These are phyloP conservation scores for Triticum dicoccoides DNA, from an alignment of 176 grass and related monocot genomes.

Conservation along the genomic window DNA sequence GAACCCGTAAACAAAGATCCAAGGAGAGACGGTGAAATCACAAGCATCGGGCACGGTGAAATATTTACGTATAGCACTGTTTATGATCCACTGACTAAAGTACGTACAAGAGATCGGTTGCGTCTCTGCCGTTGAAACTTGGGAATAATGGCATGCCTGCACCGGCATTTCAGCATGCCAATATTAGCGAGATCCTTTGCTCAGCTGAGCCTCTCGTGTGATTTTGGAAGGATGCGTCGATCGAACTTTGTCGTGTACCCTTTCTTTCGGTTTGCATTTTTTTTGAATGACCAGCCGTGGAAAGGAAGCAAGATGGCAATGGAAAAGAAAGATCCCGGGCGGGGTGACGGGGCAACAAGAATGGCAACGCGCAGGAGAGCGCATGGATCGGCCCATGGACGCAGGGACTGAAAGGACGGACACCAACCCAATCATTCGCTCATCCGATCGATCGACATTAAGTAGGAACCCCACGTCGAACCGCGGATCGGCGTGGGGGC, in stretches of 20 bases:
- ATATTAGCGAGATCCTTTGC: background rate
- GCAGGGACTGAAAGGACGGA: background rate
- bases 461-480: background rate
- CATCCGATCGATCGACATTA: background rate
- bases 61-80: background rate
- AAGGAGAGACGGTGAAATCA: background rate
- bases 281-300: background rate
- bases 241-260: background rate
- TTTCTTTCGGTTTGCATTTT: no score
- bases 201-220: background rate
- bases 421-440: conserved; percentile 9
- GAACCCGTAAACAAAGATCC: conserved; percentile 6
- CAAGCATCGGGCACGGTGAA: background rate
- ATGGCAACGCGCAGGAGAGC: background rate
- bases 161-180: background rate
- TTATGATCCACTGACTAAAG: background rate
- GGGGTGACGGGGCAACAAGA: conserved; percentile 1
- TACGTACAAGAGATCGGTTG: no score
- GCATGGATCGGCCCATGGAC: background rate
- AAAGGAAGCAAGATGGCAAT: background rate
- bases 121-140: background rate
- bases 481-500: background rate
- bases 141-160: background rate
- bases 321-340: conserved; percentile 6
- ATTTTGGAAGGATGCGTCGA: background rate